Conservation (phyloP, 2,329 filamentous ascomycete species). For the Trichoderma sp. region DNA sequence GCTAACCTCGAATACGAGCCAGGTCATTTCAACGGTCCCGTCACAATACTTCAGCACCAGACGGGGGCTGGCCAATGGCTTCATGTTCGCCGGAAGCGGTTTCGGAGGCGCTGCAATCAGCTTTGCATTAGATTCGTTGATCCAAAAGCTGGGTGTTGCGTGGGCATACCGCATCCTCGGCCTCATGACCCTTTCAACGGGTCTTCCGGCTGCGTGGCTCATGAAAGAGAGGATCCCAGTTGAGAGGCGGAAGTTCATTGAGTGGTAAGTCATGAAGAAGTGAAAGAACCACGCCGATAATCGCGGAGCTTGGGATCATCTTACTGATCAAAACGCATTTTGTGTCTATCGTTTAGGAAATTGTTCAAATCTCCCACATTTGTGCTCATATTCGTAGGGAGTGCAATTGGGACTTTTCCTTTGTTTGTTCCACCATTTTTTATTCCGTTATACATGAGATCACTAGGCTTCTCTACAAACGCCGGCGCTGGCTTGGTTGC, state of each 20-base stretch:
- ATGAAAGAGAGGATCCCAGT: conserved; percentile 44
- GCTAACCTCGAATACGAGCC: neutral
- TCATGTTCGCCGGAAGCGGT: conserved; percentile 48
- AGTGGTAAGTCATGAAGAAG: neutral
- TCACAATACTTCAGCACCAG: conserved; percentile 50
- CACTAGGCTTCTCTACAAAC: conserved; percentile 48
- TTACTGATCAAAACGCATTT: neutral
- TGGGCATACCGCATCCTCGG: conserved; percentile 55
- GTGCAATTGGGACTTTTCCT: conserved; percentile 55
- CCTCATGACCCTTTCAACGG: conserved; percentile 47
- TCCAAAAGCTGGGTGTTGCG: conserved; percentile 37
- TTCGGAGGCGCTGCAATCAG: conserved; percentile 49
- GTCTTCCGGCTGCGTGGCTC: conserved; percentile 50
- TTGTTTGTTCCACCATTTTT: conserved; percentile 61
- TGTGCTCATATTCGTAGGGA: conserved; percentile 48
- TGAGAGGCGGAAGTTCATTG: conserved; percentile 40
- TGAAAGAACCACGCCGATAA: neutral
- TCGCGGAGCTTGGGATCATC: no score
- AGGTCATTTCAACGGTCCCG: conserved; percentile 43
- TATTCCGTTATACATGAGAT: conserved; percentile 50
- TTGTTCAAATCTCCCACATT: conserved; percentile 52
- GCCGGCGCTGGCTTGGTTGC: conserved; percentile 55
- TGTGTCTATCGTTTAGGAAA: conserved; percentile 30
- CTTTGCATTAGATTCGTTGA: conserved; percentile 43
- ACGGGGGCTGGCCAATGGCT: conserved; percentile 49